Percentiles rank a stretch among this genome's conserved stretches.
These are phyloP conservation scores for Thelephora terrestris DNA, from an alignment of 1,284 basidiomycete species.

Conservation along the genomic window DNA sequence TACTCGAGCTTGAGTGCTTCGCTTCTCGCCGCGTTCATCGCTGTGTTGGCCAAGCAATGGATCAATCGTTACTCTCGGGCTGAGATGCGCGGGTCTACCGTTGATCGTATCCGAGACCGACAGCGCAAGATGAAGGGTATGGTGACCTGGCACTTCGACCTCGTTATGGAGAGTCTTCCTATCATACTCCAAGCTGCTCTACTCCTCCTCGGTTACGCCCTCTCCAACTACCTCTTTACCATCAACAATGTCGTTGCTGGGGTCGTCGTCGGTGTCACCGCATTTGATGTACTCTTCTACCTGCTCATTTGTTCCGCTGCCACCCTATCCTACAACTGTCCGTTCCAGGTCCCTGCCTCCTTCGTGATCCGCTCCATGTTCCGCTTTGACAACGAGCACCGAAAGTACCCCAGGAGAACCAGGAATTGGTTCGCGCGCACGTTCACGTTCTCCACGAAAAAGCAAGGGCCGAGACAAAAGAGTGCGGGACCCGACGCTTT, in stretches of 20 bases:
- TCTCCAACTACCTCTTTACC: slow-evolving; percentile 1
- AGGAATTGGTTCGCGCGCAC: background rate
- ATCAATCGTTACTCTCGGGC: no score
- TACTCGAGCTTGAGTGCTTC: background rate
- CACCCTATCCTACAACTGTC: background rate
- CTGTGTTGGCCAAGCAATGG: no score
- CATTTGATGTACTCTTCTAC: background rate
- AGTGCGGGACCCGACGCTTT: no score
- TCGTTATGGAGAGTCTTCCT: no score
- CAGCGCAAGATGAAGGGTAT: no score
- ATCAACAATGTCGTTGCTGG: background rate
- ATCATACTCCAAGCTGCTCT: background rate
- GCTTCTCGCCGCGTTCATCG: no score
- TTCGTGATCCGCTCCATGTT: background rate
- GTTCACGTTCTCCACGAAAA: no score
- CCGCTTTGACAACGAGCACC: background rate
- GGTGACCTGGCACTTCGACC: no score
- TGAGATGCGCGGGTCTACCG: no score
- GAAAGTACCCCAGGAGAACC: background rate
- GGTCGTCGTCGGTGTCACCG: background rate
- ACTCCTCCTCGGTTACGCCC: background rate
- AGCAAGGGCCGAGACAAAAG: no score
- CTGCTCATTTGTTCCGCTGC: background rate
- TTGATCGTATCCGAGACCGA: no score
- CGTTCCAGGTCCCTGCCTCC: slow-evolving; percentile 1